phyloP scores from a whole-genome alignment of 108 stramenopile species.

The Cyclotella cryptica region DNA sequence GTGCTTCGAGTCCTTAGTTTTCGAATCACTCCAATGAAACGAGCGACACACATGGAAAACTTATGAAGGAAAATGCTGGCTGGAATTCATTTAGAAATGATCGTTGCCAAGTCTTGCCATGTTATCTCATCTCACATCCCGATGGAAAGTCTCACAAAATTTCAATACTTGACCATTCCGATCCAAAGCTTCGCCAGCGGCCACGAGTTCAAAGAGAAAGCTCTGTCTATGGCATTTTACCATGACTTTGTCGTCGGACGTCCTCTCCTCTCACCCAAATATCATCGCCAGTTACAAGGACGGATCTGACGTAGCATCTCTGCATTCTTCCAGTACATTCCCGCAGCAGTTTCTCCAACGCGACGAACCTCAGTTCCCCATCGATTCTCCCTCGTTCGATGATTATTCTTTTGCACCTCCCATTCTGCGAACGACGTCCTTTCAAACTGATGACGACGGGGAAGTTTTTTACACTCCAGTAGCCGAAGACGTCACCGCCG shows the following conservation, averaged over 20 bases:
- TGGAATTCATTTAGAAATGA: too few relatives aligned
- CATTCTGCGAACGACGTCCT: constrained; percentile 5
- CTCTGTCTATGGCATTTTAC: neutral
- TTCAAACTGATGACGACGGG: constrained; percentile 10
- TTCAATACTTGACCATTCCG: neutral
- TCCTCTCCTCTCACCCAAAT: neutral
- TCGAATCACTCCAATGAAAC: too few relatives aligned
- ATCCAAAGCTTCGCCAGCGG: neutral
- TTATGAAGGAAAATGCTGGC: too few relatives aligned
- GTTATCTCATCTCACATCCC: too few relatives aligned
- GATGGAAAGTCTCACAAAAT: too few relatives aligned
- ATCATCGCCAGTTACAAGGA: neutral
- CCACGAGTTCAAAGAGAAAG: neutral
- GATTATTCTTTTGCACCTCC: constrained; percentile 15
- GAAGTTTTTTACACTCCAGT: neutral
- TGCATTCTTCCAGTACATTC: neutral
- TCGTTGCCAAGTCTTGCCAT: too few relatives aligned
- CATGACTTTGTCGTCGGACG: neutral
- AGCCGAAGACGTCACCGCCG: neutral
- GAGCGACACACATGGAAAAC: too few relatives aligned
- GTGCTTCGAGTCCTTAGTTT: too few relatives aligned
- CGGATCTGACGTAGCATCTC: neutral
- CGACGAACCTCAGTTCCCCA: neutral
- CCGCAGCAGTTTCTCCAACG: constrained; percentile 9
- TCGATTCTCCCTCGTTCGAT: neutral